Conservation (phyloP, 2,329 filamentous ascomycete genomes). For the Chaetothyriales sp. region DNA sequence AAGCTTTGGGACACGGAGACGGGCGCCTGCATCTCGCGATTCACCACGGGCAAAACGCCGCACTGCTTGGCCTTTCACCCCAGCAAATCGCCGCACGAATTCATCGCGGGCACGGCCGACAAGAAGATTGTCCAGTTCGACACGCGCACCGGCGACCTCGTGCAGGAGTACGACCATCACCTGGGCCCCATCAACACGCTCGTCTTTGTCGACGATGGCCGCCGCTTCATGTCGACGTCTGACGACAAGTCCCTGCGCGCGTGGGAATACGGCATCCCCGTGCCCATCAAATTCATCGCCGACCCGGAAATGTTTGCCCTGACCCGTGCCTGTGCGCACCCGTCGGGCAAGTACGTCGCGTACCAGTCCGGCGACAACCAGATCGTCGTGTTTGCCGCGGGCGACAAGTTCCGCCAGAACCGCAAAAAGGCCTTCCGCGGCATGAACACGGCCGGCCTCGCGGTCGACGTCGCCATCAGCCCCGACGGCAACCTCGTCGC, state of each 20-base stretch:
- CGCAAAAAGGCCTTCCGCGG: slow-evolving; percentile 92
- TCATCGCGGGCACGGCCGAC: slow-evolving; percentile 91
- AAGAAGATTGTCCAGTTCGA: slow-evolving; percentile 99
- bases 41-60: slow-evolving; percentile 86
- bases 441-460: slow-evolving; percentile 90
- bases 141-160: slow-evolving; percentile 63
- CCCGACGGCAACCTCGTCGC: slow-evolving; percentile 86
- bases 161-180: slow-evolving; percentile 98
- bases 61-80: slow-evolving; percentile 94
- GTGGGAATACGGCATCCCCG: slow-evolving; percentile 97
- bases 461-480: slow-evolving; percentile 74
- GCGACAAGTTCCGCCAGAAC: slow-evolving; percentile 93
- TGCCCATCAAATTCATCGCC: slow-evolving; percentile 95
- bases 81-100: slow-evolving; percentile 57
- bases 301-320: slow-evolving; percentile 97
- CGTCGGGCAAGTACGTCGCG: slow-evolving; percentile 83
- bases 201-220: slow-evolving; percentile 85
- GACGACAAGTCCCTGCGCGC: slow-evolving; percentile 93
- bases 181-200: slow-evolving; percentile 96
- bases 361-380: slow-evolving; percentile 94
- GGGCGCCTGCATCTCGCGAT: slow-evolving; percentile 72
- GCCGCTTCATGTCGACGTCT: slow-evolving; percentile 93
- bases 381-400: slow-evolving; percentile 86
- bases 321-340: slow-evolving; percentile 71
- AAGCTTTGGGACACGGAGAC: slow-evolving; percentile 98